Evolutionary conservation across 2,329 filamentous ascomycete genomes (phyloP), one percentile per base, ranked within the genome.

Genomic region (Xylaria hypoxylon): DNA sequence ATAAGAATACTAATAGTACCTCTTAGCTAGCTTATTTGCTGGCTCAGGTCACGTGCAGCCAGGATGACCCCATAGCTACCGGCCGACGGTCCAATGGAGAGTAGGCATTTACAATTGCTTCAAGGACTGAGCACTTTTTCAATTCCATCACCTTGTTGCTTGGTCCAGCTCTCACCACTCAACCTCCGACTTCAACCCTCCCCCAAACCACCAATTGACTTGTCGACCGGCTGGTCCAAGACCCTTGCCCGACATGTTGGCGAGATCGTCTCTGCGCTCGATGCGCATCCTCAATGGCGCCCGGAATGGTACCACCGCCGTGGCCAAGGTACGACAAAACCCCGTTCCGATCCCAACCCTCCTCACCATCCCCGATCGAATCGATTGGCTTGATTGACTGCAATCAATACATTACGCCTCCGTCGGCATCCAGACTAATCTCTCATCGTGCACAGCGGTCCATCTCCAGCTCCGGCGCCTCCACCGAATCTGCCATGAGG

Each of bases 261-360:
- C 93, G 85, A 92, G 94, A 88, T 93, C 94, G 84, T 89, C 89
- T 85, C 85, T 96, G 87, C 93, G 93, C 87, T 90, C 92, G 82
- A 88, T 92, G 89, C 94, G 94, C 89, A 87, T 91, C 79, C 87
- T 94, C 86, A 91, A 90, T 86, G 86, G 90, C 82, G 88, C 90
- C 78, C 86, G 89, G 85, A 91, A 91, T 86, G 87, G 88, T 82
- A 86, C 90, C 80, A 85, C 89, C 81, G 88, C 88, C 80, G 84
- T 90, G 78, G 85, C 90, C 79, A 92, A 90, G 90, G 93, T 93
- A 89, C 87, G 89, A 76, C 73, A 45, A 45, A 38, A 62, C n/a
- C 62, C 52, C 5, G 42, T 51, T 40, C 59, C 59, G 44, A 52
- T 5, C 63, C 64, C 48, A 52, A 40, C 51, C 19, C 22, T 35